These are phyloP conservation scores for Fomitopsis pinicola DNA, from an alignment of 1,284 basidiomycete genomes.

Conservation along the genomic window DNA sequence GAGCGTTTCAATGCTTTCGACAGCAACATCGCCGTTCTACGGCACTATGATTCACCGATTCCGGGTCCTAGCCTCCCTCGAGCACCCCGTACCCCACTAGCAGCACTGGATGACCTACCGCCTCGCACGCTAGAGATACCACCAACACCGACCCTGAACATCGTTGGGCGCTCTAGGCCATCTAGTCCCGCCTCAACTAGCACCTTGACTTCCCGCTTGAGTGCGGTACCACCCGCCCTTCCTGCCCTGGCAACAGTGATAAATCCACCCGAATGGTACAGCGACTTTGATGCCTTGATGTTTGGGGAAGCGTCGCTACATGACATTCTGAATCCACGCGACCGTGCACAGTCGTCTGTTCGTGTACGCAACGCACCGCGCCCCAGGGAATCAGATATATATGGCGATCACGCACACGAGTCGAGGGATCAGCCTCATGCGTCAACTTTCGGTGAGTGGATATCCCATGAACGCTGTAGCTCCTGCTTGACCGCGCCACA, in stretches of 20 bases:
- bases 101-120: neutral
- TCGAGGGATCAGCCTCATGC: neutral
- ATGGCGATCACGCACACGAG: neutral
- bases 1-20: constrained; percentile 52
- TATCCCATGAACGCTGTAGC: neutral
- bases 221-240: neutral
- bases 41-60: constrained; percentile 4
- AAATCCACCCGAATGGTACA: neutral
- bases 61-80: neutral
- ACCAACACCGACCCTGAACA: neutral
- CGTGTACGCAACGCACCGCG: neutral
- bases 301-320: neutral
- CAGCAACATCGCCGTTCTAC: constrained; percentile 37
- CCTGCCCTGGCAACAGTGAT: neutral
- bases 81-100: neutral
- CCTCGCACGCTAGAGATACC: neutral
- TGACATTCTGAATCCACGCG: no score
- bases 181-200: neutral
- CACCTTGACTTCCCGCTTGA: neutral
- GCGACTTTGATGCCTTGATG: neutral
- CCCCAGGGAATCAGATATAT: neutral
- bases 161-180: neutral
- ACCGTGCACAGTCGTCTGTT: neutral
- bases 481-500: neutral
- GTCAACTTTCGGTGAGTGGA: neutral